phyloP scores from a whole-genome alignment of 306 rosid species.

The Vigna unguiculata region DNA sequence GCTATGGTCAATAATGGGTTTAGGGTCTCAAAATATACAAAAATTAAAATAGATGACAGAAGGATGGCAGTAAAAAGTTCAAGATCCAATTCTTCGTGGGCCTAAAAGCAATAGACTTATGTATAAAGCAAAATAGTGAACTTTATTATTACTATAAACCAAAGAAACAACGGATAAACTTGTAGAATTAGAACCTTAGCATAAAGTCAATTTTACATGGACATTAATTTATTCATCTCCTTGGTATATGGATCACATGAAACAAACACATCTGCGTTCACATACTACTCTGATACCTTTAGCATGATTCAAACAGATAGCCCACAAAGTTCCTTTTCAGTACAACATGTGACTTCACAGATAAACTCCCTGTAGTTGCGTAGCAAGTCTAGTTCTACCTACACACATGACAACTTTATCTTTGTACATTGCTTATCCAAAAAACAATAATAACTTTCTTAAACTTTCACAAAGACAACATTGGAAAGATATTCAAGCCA shows the following conservation, averaged over 20 bases:
- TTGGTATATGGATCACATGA: neutral
- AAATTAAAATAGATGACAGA: neutral
- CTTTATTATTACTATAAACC: conserved; percentile 1
- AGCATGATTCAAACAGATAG: neutral
- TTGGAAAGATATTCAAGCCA: neutral
- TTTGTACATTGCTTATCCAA: neutral
- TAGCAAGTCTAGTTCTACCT: neutral
- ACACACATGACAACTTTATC: neutral
- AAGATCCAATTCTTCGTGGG: neutral
- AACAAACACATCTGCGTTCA: neutral
- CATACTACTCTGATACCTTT: neutral
- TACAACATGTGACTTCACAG: neutral
- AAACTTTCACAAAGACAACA: neutral
- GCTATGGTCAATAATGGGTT: neutral
- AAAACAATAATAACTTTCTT: neutral
- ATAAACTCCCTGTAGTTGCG: neutral
- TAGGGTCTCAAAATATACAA: neutral
- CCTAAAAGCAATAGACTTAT: neutral
- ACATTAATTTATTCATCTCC: neutral
- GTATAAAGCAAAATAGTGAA: neutral
- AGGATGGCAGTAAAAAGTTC: neutral
- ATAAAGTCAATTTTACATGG: conserved; percentile 1
- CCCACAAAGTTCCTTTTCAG: neutral
- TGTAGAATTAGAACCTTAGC: neutral
- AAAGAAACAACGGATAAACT: neutral